phyloP scores from a whole-genome alignment of 192 early-diverging fungal genomes.

The Backusella sp. region DNA sequence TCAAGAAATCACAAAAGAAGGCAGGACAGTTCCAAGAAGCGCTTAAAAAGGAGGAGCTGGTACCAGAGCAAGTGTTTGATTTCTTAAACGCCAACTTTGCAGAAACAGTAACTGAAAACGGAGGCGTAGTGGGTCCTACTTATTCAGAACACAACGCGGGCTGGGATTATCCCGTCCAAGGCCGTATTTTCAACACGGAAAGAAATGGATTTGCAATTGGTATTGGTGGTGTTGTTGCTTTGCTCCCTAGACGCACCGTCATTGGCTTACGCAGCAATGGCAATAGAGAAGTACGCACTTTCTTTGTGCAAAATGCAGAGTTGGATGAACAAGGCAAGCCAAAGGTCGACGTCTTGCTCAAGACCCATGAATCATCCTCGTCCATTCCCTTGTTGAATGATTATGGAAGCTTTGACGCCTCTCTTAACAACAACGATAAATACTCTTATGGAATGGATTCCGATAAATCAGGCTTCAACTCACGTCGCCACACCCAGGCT shows the following conservation, averaged over 20 bases:
- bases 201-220: conserved; percentile 54
- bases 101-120: conserved; percentile 5
- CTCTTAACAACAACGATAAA: not conserved
- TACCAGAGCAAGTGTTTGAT: conserved; percentile 32
- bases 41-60: conserved; percentile 24
- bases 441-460: not conserved
- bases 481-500: not conserved
- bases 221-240: conserved; percentile 62
- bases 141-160: conserved; percentile 45
- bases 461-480: not conserved
- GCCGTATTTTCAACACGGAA: conserved; percentile 58
- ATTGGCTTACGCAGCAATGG: conserved; percentile 7
- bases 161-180: conserved; percentile 46
- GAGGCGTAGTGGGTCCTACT: conserved; percentile 42
- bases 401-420: not conserved
- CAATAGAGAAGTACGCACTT: conserved; percentile 44
- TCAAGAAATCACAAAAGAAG: conserved; percentile 52
- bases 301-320: conserved; percentile 64
- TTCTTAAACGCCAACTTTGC: conserved; percentile 27
- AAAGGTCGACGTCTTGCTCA: conserved; percentile 23
- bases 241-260: conserved; percentile 37
- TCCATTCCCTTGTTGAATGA: not conserved
- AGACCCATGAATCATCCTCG: not conserved
- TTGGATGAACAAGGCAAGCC: conserved; percentile 49
- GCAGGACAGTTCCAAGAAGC: conserved; percentile 31